Conservation (phyloP, 352 stramenopile genomes). For the Achlya hypogyna region DNA sequence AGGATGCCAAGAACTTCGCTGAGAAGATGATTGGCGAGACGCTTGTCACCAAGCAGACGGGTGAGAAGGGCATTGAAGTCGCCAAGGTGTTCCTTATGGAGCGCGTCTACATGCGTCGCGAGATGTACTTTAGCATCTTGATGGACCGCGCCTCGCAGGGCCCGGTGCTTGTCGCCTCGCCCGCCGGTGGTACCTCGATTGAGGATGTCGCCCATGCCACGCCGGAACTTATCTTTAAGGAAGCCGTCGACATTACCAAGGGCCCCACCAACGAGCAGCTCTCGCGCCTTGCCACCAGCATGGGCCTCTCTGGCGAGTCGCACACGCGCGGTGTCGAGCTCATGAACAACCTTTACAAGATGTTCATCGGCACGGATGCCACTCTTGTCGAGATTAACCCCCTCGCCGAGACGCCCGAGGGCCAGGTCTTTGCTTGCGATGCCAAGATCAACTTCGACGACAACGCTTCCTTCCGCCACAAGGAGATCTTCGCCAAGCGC, state of each 20-base stretch:
- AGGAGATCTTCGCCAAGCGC: conserved; percentile 86
- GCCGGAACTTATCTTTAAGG: conserved; percentile 90
- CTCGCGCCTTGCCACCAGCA: conserved; percentile 52
- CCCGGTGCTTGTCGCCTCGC: conserved; percentile 93
- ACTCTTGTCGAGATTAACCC: conserved; percentile 99
- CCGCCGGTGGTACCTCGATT: conserved; percentile 91
- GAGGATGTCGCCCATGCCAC: conserved; percentile 94
- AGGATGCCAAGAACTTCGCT: conserved; percentile 71
- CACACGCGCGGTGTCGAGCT: conserved; percentile 52
- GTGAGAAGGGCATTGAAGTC: conserved; percentile 77
- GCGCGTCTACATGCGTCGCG: conserved; percentile 88
- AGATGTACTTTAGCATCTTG: conserved; percentile 98
- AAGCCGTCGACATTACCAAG: conserved; percentile 91
- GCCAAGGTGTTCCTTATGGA: conserved; percentile 89
- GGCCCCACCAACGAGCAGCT: conserved; percentile 84
- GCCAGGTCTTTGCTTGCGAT: conserved; percentile 93
- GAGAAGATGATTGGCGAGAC: conserved; percentile 90
- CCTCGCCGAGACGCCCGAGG: conserved; percentile 93
- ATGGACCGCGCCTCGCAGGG: conserved; percentile 95
- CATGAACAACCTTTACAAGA: conserved; percentile 89
- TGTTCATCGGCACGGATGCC: conserved; percentile 95
- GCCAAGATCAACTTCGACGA: conserved; percentile 99
- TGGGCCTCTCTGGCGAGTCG: conserved; percentile 47
- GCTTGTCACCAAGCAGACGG: conserved; percentile 95
- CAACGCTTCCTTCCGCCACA: conserved; percentile 96